phyloP scores from a whole-genome alignment of 495 filamentous ascomycete species.

The Trichocladium antarcticum region DNA sequence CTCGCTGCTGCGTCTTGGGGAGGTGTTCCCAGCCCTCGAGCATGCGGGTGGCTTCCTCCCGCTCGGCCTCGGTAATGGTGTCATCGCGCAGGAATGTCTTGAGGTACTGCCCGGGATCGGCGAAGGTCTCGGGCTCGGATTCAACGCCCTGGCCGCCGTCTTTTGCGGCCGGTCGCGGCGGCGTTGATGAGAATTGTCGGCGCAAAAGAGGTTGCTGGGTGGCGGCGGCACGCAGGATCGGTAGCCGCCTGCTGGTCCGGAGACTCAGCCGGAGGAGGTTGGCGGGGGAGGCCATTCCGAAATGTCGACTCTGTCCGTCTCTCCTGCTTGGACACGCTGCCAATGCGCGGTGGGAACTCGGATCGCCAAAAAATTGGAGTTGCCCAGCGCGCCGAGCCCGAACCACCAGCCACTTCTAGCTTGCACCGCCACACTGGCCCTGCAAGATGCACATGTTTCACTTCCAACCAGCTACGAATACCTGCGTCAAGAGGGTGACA shows the following conservation, averaged over 20 bases:
- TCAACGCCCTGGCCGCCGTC: not conserved
- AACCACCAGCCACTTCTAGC: constrained; percentile 10
- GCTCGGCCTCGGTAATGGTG: constrained; percentile 2
- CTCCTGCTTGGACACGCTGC: constrained; percentile 8
- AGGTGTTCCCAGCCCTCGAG: constrained; percentile 13
- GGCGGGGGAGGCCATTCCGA: constrained; percentile 40
- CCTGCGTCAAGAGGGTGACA: no score
- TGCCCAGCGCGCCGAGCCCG: not conserved
- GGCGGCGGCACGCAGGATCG: constrained; percentile 7
- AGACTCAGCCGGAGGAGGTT: constrained; percentile 39
- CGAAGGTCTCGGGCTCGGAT: constrained; percentile 6
- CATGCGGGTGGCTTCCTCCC: not conserved
- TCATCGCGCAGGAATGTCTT: constrained; percentile 2
- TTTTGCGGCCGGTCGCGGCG: constrained; percentile 15
- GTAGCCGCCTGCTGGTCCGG: constrained; percentile 29
- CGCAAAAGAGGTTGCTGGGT: constrained; percentile 16
- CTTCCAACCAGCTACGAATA: no score
- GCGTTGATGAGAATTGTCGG: constrained; percentile 33
- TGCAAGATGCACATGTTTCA: not conserved
- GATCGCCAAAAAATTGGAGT: constrained; percentile 17
- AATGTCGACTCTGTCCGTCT: constrained; percentile 4
- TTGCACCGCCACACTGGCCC: not conserved
- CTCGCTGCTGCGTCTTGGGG: constrained; percentile 2
- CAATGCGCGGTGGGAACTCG: constrained; percentile 10
- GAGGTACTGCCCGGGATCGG: constrained; percentile 14